These are phyloP conservation scores for Carex arenaria DNA, from an alignment of 202 grass and related monocot genomes.

Conservation along the genomic window DNA sequence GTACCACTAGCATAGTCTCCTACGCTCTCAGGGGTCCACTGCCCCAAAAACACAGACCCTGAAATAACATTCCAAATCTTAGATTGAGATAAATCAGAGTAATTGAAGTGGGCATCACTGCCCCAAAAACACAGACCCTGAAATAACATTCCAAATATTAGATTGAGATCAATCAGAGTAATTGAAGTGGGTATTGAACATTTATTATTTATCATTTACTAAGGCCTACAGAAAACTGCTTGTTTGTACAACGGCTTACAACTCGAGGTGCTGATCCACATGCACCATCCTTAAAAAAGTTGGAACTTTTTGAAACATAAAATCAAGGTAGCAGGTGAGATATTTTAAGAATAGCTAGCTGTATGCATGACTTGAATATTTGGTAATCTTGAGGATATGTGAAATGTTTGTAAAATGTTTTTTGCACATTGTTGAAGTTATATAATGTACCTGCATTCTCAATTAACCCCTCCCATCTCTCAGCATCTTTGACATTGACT, in stretches of 20 bases:
- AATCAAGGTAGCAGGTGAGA: background rate
- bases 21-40: slow-evolving; percentile 90
- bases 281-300: background rate
- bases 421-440: background rate
- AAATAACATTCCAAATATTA: background rate
- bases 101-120: slow-evolving; percentile 31
- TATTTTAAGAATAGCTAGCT: background rate
- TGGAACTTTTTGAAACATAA: background rate
- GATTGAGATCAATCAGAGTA: background rate
- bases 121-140: slow-evolving; percentile 82
- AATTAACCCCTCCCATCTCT: slow-evolving; percentile 70
- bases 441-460: slow-evolving; percentile 70
- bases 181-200: background rate
- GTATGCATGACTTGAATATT: background rate
- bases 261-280: background rate
- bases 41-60: slow-evolving; percentile 84
- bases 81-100: background rate
- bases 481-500: slow-evolving; percentile 76
- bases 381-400: background rate
- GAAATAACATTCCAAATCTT: background rate
- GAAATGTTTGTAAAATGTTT: background rate
- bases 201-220: background rate
- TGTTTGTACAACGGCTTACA: background rate
- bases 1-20: slow-evolving; percentile 89
- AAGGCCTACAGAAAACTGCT: background rate